phyloP scores from a whole-genome alignment of 495 filamentous ascomycete genomes.

The Wilcoxina mikolae region DNA sequence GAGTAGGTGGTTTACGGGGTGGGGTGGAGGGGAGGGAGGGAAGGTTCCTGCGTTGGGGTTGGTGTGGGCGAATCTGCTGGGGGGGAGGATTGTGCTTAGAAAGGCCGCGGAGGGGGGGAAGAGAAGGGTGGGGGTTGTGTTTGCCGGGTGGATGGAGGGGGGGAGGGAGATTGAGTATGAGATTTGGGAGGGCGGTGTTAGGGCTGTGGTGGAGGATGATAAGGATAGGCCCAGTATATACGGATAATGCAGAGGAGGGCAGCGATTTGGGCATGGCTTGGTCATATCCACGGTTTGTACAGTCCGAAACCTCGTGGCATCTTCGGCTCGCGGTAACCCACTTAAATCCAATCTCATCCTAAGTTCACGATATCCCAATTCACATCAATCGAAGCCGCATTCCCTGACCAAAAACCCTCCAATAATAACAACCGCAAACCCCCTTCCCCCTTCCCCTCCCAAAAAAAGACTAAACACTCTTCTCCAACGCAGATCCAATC shows the following conservation, averaged over 20 bases:
- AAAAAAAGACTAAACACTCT: neutral
- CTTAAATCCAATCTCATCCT: neutral
- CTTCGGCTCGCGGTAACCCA: neutral
- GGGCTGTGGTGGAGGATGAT: neutral
- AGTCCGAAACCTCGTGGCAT: neutral
- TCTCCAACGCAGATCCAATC: neutral
- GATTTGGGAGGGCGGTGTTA: conserved; percentile 16
- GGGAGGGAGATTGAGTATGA: conserved; percentile 15
- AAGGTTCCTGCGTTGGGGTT: conserved; percentile 82
- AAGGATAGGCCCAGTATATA: neutral
- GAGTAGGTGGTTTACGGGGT: conserved; percentile 85
- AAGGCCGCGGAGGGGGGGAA: conserved; percentile 36
- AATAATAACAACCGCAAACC: neutral
- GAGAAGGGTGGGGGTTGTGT: conserved; percentile 21
- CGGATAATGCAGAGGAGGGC: neutral
- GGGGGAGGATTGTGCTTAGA: conserved; percentile 63
- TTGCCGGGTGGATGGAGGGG: conserved; percentile 20
- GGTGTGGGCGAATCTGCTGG: conserved; percentile 79
- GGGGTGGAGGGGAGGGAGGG: conserved; percentile 49
- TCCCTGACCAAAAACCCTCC: neutral
- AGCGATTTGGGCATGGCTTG: too few species aligned
- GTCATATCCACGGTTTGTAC: too few species aligned
- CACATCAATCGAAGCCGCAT: neutral
- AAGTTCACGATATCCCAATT: neutral
- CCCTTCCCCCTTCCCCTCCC: neutral